These are phyloP conservation scores for Mollisiaceae sp. DNA, from an alignment of 2,329 filamentous ascomycete genomes.

Conservation along the genomic window DNA sequence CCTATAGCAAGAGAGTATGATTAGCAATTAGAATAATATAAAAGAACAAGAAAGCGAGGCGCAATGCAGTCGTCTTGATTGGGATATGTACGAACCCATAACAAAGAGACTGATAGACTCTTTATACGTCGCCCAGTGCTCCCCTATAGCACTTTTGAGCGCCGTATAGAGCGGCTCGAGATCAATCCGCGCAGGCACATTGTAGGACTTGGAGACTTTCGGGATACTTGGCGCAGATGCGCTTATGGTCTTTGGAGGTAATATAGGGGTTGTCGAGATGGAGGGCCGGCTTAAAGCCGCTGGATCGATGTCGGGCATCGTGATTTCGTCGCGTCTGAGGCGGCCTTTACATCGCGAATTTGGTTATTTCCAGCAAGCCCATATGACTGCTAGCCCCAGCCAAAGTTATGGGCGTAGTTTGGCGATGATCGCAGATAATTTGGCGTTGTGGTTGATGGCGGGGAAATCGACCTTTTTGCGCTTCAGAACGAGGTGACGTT, in stretches of 20 bases:
- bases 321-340: conserved; percentile 35
- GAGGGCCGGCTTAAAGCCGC: conserved; percentile 68
- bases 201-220: conserved; percentile 56
- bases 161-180: conserved; percentile 68
- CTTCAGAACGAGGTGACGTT: conserved; percentile 29
- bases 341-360: conserved; percentile 38
- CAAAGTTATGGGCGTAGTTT: conserved; percentile 33
- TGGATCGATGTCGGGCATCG: conserved; percentile 74
- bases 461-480: conserved; percentile 24
- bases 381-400: conserved; percentile 37
- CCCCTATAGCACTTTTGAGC: conserved; percentile 64
- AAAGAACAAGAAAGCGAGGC: neutral
- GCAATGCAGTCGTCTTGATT: neutral
- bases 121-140: conserved; percentile 70
- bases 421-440: conserved; percentile 29
- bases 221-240: conserved; percentile 54
- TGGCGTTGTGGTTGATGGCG: conserved; percentile 24
- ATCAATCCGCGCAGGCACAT: conserved; percentile 70
- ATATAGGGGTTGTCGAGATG: conserved; percentile 62
- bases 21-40: conserved; percentile 38
- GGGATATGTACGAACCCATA: conserved; percentile 53
- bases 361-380: conserved; percentile 32
- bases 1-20: conserved; percentile 48
- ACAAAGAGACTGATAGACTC: conserved; percentile 66
- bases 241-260: conserved; percentile 62